A percentile compares a stretch with the other conserved stretches of the same genome.
Evolutionary conservation across 495 filamentous ascomycete species (phyloP).

Genomic region (Astrocystis sublimbata): DNA sequence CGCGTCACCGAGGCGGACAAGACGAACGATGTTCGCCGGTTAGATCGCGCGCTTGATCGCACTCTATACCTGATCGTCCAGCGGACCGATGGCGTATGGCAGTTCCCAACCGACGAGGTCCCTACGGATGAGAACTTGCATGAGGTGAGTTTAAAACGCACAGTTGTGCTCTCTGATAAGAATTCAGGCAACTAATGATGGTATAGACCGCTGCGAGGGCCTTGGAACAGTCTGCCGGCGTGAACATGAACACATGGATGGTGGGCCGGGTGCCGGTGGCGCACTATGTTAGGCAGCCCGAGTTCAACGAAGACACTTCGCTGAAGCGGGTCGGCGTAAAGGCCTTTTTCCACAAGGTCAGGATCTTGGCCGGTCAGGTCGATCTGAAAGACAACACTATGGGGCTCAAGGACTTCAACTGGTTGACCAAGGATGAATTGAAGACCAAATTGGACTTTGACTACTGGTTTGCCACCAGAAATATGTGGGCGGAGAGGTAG

Average conservation of each 20-base stretch:
- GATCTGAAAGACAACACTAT: slow-evolving; percentile 71
- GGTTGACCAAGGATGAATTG: slow-evolving; percentile 89
- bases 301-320: slow-evolving; percentile 36
- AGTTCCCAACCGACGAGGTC: slow-evolving; percentile 70
- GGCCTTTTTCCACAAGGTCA: slow-evolving; percentile 90
- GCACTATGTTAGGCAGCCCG: slow-evolving; percentile 61
- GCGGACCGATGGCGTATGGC: slow-evolving; percentile 68
- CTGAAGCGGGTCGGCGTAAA: slow-evolving; percentile 63
- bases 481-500: slow-evolving; percentile 76
- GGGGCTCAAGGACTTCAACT: slow-evolving; percentile 80
- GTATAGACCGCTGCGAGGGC: slow-evolving; percentile 77
- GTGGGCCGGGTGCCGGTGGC: slow-evolving; percentile 89
- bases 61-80: slow-evolving; percentile 87
- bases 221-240: slow-evolving; percentile 71
- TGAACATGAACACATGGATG: slow-evolving; percentile 99
- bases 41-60: slow-evolving; percentile 73
- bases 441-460: slow-evolving; percentile 56
- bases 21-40: slow-evolving; percentile 67
- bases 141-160: slow-evolving; percentile 62
- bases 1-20: slow-evolving; percentile 79
- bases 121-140: slow-evolving; percentile 72
- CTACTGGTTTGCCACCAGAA: slow-evolving; percentile 74
- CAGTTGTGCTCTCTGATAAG: not conserved
- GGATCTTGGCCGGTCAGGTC: slow-evolving; percentile 96
- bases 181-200: slow-evolving; percentile 11